phyloP scores from a whole-genome alignment of 306 rosid genomes.

The Glycine tomentella region DNA sequence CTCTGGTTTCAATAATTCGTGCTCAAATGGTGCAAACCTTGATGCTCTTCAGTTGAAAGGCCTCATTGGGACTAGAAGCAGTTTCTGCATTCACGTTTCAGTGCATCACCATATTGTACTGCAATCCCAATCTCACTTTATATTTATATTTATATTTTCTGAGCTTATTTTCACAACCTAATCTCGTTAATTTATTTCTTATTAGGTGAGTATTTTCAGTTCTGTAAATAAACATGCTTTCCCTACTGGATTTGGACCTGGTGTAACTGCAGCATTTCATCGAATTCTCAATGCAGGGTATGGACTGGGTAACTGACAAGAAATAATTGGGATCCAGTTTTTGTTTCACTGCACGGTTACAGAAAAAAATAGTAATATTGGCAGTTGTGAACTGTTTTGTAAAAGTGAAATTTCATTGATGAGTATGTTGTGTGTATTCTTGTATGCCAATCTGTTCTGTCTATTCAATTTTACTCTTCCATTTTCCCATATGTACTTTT shows the following conservation, averaged over 20 bases:
- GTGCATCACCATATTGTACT: constrained; percentile 66
- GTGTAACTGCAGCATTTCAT: constrained; percentile 77
- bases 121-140: constrained; percentile 24
- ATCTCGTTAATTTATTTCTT: constrained; percentile 41
- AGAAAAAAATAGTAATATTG: constrained; percentile 6
- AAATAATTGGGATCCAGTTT: constrained; percentile 31
- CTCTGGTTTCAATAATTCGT: constrained; percentile 52
- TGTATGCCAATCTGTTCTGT: constrained; percentile 11
- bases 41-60: constrained; percentile 55
- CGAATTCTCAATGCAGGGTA: constrained; percentile 82
- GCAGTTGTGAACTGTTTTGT: background rate
- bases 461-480: background rate
- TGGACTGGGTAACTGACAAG: constrained; percentile 29
- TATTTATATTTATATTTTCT: constrained; percentile 30
- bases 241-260: constrained; percentile 89
- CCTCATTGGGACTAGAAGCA: constrained; percentile 49
- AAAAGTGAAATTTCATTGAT: background rate
- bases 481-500: constrained; percentile 15
- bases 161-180: constrained; percentile 28
- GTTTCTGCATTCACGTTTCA: constrained; percentile 75
- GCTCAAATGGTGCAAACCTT: constrained; percentile 51
- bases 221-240: constrained; percentile 52
- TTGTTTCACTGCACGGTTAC: constrained; percentile 25
- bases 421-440: constrained; percentile 21
- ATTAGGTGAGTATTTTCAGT: constrained; percentile 74